phyloP scores from a whole-genome alignment of 2,329 filamentous ascomycete genomes.

The Cercospora sesami region DNA sequence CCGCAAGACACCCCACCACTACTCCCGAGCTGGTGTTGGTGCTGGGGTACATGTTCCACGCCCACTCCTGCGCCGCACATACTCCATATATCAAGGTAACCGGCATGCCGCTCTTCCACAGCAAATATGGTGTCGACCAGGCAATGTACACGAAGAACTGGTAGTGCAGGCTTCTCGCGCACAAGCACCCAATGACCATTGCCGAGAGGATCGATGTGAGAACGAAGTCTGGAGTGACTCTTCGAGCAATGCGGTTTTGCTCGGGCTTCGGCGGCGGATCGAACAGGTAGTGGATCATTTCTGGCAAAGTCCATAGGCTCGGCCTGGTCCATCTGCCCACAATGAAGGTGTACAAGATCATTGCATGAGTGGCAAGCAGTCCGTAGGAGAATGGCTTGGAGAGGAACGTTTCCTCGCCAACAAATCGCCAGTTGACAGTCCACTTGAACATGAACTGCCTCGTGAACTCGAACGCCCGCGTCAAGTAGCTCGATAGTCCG shows the following conservation, averaged over 20 bases:
- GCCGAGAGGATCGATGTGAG: constrained; percentile 75
- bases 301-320: constrained; percentile 58
- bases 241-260: constrained; percentile 57
- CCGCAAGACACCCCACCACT: constrained; percentile 70
- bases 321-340: constrained; percentile 71
- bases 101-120: constrained; percentile 74
- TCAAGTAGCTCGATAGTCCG: constrained; percentile 71
- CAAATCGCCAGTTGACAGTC: constrained; percentile 98
- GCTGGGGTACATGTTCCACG: constrained; percentile 93
- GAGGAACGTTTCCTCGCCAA: constrained; percentile 80
- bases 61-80: constrained; percentile 83
- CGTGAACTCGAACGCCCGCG: constrained; percentile 84
- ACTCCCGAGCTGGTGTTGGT: constrained; percentile 62
- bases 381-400: constrained; percentile 66
- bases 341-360: constrained; percentile 67
- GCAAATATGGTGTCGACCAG: constrained; percentile 82
- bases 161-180: constrained; percentile 86
- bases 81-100: constrained; percentile 66
- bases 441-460: constrained; percentile 93
- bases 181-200: constrained; percentile 77
- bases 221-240: constrained; percentile 70
- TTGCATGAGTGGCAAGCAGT: constrained; percentile 65
- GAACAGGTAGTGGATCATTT: constrained; percentile 54
- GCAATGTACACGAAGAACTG: constrained; percentile 92
- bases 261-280: constrained; percentile 50